phyloP scores from a whole-genome alignment of 768 basidiomycete species.

The Leucocoprinus sp. region DNA sequence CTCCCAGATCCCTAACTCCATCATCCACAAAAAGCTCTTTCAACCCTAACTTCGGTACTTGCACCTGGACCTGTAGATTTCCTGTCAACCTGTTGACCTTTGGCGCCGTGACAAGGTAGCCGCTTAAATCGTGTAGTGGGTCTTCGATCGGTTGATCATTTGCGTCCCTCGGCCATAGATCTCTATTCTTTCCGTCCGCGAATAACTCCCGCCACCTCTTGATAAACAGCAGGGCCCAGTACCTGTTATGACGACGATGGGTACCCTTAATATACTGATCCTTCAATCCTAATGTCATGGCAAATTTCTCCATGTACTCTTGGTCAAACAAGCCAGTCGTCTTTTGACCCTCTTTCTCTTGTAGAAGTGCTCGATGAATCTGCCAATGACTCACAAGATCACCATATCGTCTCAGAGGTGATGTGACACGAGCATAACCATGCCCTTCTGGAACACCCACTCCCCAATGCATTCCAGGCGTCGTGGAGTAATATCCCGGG shows the following conservation, averaged over 20 bases:
- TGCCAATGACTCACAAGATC: constrained; percentile 92
- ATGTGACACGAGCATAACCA: constrained; percentile 81
- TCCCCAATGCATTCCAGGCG: constrained; percentile 55
- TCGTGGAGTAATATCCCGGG: constrained; percentile 35
- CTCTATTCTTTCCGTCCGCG: constrained; percentile 3
- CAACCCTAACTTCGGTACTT: constrained; percentile 20
- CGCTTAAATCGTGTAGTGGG: constrained; percentile 20
- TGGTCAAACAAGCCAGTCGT: constrained; percentile 33
- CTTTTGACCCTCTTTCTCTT: constrained; percentile 19
- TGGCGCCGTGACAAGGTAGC: constrained; percentile 13
- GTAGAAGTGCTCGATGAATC: constrained; percentile 68
- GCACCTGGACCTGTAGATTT: constrained; percentile 13
- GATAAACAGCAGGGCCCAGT: constrained; percentile 30
- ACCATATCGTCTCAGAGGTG: constrained; percentile 76
- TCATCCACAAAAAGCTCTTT: neutral
- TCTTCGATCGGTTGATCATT: constrained; percentile 9
- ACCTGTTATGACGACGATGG: constrained; percentile 20
- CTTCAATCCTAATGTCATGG: constrained; percentile 23
- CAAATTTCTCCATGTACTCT: constrained; percentile 36
- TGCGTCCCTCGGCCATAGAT: constrained; percentile 1
- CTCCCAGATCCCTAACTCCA: neutral
- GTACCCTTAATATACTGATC: constrained; percentile 12
- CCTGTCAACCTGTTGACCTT: constrained; percentile 11
- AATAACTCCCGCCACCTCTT: constrained; percentile 25
- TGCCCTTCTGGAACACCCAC: constrained; percentile 65